Base-by-base conservation (phyloP, 1,139 yeast species). In the Candida sanyaensis region DNA sequence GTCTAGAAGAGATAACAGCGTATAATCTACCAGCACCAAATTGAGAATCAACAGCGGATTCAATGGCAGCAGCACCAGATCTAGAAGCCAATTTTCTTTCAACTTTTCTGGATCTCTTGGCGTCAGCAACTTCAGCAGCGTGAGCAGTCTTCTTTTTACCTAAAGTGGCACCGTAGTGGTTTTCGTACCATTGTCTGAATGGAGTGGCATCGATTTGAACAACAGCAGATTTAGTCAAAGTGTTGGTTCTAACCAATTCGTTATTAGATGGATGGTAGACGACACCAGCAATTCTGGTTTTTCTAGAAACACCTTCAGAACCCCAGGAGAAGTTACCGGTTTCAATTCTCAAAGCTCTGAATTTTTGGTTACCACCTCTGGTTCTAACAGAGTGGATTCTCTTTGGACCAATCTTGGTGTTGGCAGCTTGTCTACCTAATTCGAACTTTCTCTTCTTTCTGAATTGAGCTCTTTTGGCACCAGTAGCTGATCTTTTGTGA, bases 381-480 rank as follows among this genome's bases (percentile, higher is more conserved):
- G 97, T 90, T 86, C 99, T 95, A 71, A 93, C 98, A 65, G 95
- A 68, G 86, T 95, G 99, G 73, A 93, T 91, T 84, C 99, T 90
- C 90, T 93, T 93, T 66, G 96, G 80, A 73, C 99, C 99, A 71
- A 93, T 92, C 85, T 90, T 91, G 83, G 99, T 93, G 93, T 88
- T 90, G 73, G 99, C 96, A 69, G 97, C 85, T 84, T 93, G 99
- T 84, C 99, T 96, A 70, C 99, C 99, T 79, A 89, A 87, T 83
- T 95, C 99, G 75, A 93, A 95, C 96, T 93, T 93, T 86, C 99
- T 86, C 97, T 93, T 93, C 93, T 93, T 93, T 89, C 99, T 92
- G 96, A 86, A 90, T 81, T 90, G 96, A 80, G 99, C 98, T 82
- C 98, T 92, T 83, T 91, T 92, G 77, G 99, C 99, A 87, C 99